Percentiles rank a stretch among this genome's conserved stretches.
These are phyloP conservation scores for Blastocystis sp. DNA, from an alignment of 352 stramenopile species.

Conservation along the genomic window DNA sequence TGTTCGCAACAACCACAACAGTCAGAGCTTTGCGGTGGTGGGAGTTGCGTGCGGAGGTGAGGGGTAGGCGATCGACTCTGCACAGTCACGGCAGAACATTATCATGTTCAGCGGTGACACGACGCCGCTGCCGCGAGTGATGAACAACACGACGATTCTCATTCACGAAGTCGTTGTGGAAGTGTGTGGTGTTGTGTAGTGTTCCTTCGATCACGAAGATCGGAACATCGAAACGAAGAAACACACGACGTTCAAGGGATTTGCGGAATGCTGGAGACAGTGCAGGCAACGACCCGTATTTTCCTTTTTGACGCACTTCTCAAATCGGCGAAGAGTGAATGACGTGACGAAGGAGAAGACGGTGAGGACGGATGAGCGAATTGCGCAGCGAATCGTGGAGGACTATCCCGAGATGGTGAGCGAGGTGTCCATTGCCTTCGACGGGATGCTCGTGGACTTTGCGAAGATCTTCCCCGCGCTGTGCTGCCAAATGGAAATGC, in stretches of 20 bases:
- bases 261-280: slow-evolving; percentile 37
- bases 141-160: slow-evolving; percentile 29
- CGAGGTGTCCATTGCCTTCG: slow-evolving; percentile 45
- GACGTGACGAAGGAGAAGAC: slow-evolving; percentile 5
- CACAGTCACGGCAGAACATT: slow-evolving; percentile 41
- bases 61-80: slow-evolving; percentile 18
- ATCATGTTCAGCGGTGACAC: slow-evolving; percentile 56
- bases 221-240: slow-evolving; percentile 56
- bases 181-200: slow-evolving; percentile 5
- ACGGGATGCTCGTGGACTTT: slow-evolving; percentile 57
- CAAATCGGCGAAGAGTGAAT: slow-evolving; percentile 5
- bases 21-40: slow-evolving; percentile 35
- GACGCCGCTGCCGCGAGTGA: background rate
- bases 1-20: slow-evolving; percentile 17
- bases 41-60: background rate
- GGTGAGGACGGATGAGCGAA: slow-evolving; percentile 12
- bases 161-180: slow-evolving; percentile 44
- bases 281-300: slow-evolving; percentile 43
- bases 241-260: slow-evolving; percentile 33
- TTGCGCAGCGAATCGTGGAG: background rate
- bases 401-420: slow-evolving; percentile 36
- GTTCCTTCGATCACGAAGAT: slow-evolving; percentile 54
- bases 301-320: slow-evolving; percentile 55
- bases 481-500: background rate
- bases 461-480: slow-evolving; percentile 18